These are phyloP conservation scores for Mycena rebaudengoi DNA, from an alignment of 768 basidiomycete genomes.

Conservation along the genomic window DNA sequence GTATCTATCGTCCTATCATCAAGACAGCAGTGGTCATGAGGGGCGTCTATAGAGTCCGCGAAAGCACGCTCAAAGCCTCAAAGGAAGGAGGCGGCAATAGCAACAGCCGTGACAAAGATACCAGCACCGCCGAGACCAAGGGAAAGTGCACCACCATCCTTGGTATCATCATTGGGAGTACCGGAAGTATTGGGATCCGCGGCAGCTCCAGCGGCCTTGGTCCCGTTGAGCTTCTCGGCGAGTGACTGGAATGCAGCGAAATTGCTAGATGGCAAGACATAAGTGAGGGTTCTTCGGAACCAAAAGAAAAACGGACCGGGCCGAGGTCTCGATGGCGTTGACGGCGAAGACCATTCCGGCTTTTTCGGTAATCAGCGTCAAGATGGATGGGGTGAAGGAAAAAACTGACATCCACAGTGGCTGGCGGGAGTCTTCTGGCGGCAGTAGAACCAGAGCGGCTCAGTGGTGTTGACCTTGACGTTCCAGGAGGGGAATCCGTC, in stretches of 20 bases:
- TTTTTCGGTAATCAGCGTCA: too few relatives aligned
- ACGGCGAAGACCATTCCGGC: slow-evolving; percentile 67
- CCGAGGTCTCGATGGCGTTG: slow-evolving; percentile 61
- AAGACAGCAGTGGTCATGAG: slow-evolving; percentile 23
- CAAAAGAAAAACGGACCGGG: too few relatives aligned
- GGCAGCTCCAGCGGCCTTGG: slow-evolving; percentile 41
- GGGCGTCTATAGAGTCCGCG: slow-evolving; percentile 30
- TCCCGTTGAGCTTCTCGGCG: slow-evolving; percentile 63
- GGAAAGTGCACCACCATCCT: slow-evolving; percentile 44
- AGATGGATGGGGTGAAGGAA: too few relatives aligned
- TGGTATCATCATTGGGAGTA: too few relatives aligned
- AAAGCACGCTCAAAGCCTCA: slow-evolving; percentile 30
- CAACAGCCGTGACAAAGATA: slow-evolving; percentile 38
- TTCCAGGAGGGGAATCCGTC: slow-evolving; percentile 60
- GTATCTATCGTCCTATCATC: slow-evolving; percentile 20
- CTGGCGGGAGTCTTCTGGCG: slow-evolving; percentile 33
- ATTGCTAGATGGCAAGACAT: too few relatives aligned
- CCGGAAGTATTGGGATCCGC: slow-evolving; percentile 30
- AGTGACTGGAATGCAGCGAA: slow-evolving; percentile 66
- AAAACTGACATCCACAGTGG: too few relatives aligned
- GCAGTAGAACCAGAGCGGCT: slow-evolving; percentile 64
- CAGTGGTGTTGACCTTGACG: slow-evolving; percentile 64
- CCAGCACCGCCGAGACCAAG: slow-evolving; percentile 41
- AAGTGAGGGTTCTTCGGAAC: too few relatives aligned
- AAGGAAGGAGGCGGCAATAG: slow-evolving; percentile 44